phyloP scores from a whole-genome alignment of 495 filamentous ascomycete species.

The Xylona heveae region DNA sequence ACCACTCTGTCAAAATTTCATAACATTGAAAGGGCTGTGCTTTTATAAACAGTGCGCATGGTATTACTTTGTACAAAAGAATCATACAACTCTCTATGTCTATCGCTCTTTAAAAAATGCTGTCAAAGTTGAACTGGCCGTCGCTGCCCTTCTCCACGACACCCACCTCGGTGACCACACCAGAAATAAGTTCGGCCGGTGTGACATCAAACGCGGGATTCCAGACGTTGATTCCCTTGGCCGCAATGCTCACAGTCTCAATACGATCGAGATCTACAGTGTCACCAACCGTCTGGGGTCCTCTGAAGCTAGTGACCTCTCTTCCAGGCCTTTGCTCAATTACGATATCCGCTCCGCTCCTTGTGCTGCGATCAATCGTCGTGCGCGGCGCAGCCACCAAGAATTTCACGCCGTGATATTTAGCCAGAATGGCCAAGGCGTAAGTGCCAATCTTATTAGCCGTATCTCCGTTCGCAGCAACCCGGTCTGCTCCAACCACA shows the following conservation, averaged over 20 bases:
- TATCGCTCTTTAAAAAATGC: slow-evolving; percentile 19
- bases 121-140: slow-evolving; percentile 51
- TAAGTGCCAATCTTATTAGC: slow-evolving; percentile 99
- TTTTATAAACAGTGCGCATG: no score
- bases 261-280: slow-evolving; percentile 15
- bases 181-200: slow-evolving; percentile 68
- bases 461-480: slow-evolving; percentile 90
- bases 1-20: no score
- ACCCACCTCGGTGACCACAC: slow-evolving; percentile 80
- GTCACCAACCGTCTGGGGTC: slow-evolving; percentile 31
- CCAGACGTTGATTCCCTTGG: slow-evolving; percentile 67
- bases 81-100: no score
- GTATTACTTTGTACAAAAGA: no score
- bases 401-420: slow-evolving; percentile 76
- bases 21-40: no score
- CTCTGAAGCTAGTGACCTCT: slow-evolving; percentile 65
- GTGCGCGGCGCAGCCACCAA: slow-evolving; percentile 88
- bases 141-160: slow-evolving; percentile 57
- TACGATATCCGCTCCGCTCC: slow-evolving; percentile 49
- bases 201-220: slow-evolving; percentile 96
- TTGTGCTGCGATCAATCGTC: slow-evolving; percentile 71
- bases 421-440: slow-evolving; percentile 63
- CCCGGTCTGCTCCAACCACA: slow-evolving; percentile 85
- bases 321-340: slow-evolving; percentile 68
- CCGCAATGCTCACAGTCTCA: slow-evolving; percentile 54